phyloP scores from a whole-genome alignment of 306 rosid species.

The Fagus crenata region DNA sequence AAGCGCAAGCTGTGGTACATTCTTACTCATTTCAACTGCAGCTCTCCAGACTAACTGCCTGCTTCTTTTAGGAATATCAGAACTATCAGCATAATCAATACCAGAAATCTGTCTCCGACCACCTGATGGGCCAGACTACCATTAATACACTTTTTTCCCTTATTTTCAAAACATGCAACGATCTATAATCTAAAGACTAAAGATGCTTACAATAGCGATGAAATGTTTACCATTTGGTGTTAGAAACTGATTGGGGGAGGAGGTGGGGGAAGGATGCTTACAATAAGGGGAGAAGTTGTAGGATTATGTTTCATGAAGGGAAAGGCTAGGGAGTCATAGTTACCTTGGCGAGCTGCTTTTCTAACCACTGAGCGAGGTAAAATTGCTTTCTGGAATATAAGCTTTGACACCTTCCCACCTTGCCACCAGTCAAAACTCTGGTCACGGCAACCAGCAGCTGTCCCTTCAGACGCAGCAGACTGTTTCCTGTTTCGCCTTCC shows the following conservation, averaged over 20 bases:
- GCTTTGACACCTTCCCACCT: conserved; percentile 68
- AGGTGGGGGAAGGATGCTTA: not conserved
- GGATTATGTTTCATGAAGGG: conserved; percentile 9
- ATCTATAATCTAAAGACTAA: conserved; percentile 1
- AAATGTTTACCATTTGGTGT: not conserved
- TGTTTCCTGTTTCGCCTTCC: conserved; percentile 74
- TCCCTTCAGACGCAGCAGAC: conserved; percentile 54
- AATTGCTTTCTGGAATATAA: conserved; percentile 73
- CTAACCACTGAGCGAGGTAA: conserved; percentile 56
- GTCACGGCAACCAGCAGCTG: conserved; percentile 44
- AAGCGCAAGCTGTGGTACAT: conserved; percentile 85
- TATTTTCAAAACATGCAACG: conserved; percentile 2
- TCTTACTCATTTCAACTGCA: conserved; percentile 82
- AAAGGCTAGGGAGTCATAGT: conserved; percentile 1
- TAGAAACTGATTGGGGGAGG: not conserved
- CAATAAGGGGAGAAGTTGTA: not conserved
- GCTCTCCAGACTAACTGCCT: conserved; percentile 89
- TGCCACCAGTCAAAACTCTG: conserved; percentile 71
- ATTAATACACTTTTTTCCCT: conserved; percentile 23
- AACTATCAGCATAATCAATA: conserved; percentile 68
- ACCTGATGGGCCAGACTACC: conserved; percentile 50
- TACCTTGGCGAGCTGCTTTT: conserved; percentile 91
- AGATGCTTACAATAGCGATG: not conserved
- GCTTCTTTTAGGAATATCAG: conserved; percentile 82
- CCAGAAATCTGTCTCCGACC: conserved; percentile 71